A percentile compares a stretch with the other conserved stretches of the same genome.
These are phyloP conservation scores for Cercophora samala DNA, from an alignment of 495 filamentous ascomycete species.

Conservation along the genomic window DNA sequence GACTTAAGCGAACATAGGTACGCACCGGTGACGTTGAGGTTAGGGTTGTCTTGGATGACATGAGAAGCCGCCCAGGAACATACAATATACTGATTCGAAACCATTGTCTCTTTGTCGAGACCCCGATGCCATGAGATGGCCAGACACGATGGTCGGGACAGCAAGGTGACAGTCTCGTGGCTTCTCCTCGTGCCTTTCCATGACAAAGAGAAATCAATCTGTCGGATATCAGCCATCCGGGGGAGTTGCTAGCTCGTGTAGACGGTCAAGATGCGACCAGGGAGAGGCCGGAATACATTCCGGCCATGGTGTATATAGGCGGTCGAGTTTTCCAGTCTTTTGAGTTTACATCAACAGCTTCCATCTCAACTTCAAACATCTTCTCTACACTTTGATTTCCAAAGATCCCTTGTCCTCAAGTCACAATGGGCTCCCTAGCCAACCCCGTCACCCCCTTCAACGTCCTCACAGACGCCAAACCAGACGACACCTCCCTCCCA, in stretches of 20 bases:
- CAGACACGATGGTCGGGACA: neutral
- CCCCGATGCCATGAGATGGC: neutral
- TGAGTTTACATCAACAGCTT: conserved; percentile 9
- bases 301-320: conserved; percentile 42
- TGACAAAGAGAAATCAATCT: conserved; percentile 16
- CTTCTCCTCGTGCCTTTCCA: conserved; percentile 1
- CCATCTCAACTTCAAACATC: conserved; percentile 6
- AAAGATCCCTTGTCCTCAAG: neutral
- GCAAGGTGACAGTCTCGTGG: conserved; percentile 1
- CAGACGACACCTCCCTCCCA: conserved; percentile 52
- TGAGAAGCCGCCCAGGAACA: neutral
- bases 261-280: conserved; percentile 39
- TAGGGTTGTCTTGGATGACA: neutral
- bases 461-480: conserved; percentile 40
- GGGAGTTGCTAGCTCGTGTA: conserved; percentile 23
- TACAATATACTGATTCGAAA: neutral
- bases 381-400: neutral
- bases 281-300: conserved; percentile 61
- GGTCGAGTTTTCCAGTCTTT: conserved; percentile 2
- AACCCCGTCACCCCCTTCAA: conserved; percentile 33
- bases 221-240: neutral
- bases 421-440: conserved; percentile 37
- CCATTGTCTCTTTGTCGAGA: neutral
- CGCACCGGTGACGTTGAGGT: neutral
- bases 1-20: neutral